Conservation (phyloP, 2,329 filamentous ascomycete genomes). For the Coniosporium tulheliwenetii region DNA sequence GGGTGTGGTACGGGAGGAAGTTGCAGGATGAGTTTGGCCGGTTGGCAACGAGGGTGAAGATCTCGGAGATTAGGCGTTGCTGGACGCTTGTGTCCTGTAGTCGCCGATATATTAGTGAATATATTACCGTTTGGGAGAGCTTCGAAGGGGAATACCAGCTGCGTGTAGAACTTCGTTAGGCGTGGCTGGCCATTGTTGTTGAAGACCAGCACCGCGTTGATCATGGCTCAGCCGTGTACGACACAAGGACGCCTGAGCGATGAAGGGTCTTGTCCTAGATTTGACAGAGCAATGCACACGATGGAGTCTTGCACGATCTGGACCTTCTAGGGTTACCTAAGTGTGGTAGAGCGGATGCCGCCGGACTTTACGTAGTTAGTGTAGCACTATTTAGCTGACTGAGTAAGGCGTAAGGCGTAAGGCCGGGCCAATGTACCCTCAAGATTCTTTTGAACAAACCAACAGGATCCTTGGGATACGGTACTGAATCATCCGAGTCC, state of each 20-base stretch:
- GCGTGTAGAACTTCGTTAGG: conserved; percentile 96
- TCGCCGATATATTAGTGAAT: neutral
- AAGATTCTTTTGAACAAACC: no score
- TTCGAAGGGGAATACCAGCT: conserved; percentile 47
- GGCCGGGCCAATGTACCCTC: no score
- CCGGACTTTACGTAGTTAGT: no score
- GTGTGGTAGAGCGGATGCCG: no score
- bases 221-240: conserved; percentile 47
- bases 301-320: no score
- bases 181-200: conserved; percentile 96
- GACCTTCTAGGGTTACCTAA: no score
- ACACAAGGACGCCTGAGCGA: no score
- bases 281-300: neutral
- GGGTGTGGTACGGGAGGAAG: conserved; percentile 80
- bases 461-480: no score
- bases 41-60: conserved; percentile 89
- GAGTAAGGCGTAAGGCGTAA: no score
- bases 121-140: neutral
- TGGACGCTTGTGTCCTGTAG: conserved; percentile 86
- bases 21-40: conserved; percentile 88
- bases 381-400: no score
- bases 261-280: no score
- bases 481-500: no score
- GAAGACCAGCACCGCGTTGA: conserved; percentile 97
- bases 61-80: conserved; percentile 90